Evolutionary conservation across 108 stramenopile genomes (phyloP), one percentile per base, ranked within the genome.

Genomic region (Discostella pseudostelligera): DNA sequence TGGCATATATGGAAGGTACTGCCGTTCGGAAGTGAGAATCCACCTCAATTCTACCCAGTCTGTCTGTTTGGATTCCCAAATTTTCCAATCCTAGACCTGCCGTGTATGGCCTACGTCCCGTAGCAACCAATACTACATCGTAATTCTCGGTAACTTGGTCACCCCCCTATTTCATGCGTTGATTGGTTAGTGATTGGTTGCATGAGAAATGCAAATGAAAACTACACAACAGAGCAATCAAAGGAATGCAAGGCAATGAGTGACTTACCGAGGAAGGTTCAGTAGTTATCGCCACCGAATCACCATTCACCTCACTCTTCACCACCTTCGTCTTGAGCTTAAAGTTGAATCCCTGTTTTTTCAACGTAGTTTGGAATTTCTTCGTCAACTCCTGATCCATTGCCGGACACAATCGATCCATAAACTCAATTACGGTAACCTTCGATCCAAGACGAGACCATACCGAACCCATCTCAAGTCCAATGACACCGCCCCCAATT

Each of bases 391-490:
- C 99, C 42, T 72, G 56, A 81, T 99, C 99, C 88, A 97, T 95
- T 22, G 90, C 81, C 45, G 99, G 99, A 55, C 91, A 94, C 13
- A 98, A 69, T 5, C 89, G 76, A 85, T 98, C 99, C 87, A 99
- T 84, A 68, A 95, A 99, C 86, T 99, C 99, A 70, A 99, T 89
- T 8, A 98, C 97, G 14, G 96, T 97, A 0, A 99, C 97, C 66
- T 99, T 74, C 16, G 97, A 76, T 45, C 98, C 97, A 16, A 99
- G 84, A 59, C 98, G 91, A 63, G 78, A 69, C 99, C 99, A 99
- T 3, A 99, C 99, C 37, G 94, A 96, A 64, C 97, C 99, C 99
- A 99, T 99, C 81, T 99, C 99, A 47, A 99, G 78, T 50, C 99
- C 99, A 76, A 99, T 99, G 39, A 97, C 97, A 20, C 99, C 99